These are phyloP conservation scores for Aspergillus luchuensis DNA, from an alignment of 2,329 filamentous ascomycete species.

Conservation along the genomic window DNA sequence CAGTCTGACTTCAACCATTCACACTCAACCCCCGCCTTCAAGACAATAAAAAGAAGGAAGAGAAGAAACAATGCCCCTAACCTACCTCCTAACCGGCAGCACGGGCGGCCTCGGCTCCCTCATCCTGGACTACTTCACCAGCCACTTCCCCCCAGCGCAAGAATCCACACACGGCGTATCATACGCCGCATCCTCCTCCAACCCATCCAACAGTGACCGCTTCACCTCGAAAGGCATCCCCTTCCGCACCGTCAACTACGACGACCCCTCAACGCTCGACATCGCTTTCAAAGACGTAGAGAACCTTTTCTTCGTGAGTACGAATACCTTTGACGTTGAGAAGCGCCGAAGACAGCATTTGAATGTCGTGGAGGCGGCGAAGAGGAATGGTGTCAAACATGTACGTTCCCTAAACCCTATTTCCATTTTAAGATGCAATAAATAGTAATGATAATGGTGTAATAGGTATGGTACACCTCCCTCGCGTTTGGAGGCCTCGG, in stretches of 20 bases:
- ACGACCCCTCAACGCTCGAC: conserved; percentile 50
- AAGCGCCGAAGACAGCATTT: conserved; percentile 51
- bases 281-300: conserved; percentile 55
- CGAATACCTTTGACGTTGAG: conserved; percentile 52
- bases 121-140: conserved; percentile 36
- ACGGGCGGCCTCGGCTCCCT: conserved; percentile 16
- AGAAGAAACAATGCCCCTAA: not conserved
- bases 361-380: conserved; percentile 57
- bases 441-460: not conserved
- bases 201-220: conserved; percentile 43
- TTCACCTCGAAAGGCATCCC: conserved; percentile 49
- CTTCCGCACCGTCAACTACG: conserved; percentile 57
- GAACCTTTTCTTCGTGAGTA: conserved; percentile 60
- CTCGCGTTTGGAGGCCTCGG: conserved; percentile 57
- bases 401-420: conserved; percentile 31
- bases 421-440: not conserved
- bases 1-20: too few species aligned
- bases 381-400: conserved; percentile 53
- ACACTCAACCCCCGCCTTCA: too few species aligned
- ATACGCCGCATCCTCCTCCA: conserved; percentile 54
- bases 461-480: conserved; percentile 58
- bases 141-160: conserved; percentile 35
- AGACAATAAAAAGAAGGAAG: not conserved
- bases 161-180: conserved; percentile 28
- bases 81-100: not conserved